phyloP scores from a whole-genome alignment of 345 rosid genomes.

The Laguncularia racemosa region DNA sequence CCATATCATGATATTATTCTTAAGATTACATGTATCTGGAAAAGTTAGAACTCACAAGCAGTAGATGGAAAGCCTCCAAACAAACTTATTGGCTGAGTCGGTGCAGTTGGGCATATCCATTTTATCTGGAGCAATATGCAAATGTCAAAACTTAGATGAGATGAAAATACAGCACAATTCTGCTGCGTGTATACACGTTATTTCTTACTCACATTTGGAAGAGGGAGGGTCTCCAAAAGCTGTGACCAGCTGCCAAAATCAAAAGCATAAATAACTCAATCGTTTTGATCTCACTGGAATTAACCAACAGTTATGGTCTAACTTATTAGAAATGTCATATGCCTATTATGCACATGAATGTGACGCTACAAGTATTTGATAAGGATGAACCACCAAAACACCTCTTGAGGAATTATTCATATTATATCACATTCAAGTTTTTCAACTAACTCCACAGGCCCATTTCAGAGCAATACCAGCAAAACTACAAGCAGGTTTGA shows the following conservation, averaged over 20 bases:
- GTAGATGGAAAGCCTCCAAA: slow-evolving; percentile 98
- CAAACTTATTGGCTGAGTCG: slow-evolving; percentile 71
- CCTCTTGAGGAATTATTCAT: too few species aligned
- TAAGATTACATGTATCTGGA: not conserved
- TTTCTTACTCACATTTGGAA: slow-evolving; percentile 68
- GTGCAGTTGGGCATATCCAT: slow-evolving; percentile 99
- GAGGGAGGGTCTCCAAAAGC: slow-evolving; percentile 88
- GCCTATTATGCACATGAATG: too few species aligned
- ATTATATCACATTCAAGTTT: too few species aligned
- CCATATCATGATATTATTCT: not conserved
- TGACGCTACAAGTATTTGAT: too few species aligned
- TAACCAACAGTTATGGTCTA: too few species aligned
- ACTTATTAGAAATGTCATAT: too few species aligned
- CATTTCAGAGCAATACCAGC: too few species aligned
- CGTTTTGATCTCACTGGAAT: not conserved
- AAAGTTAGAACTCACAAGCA: slow-evolving; percentile 63
- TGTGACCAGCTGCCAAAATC: slow-evolving; percentile 92
- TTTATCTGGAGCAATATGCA: slow-evolving; percentile 47
- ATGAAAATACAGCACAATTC: not conserved
- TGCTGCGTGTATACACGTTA: not conserved
- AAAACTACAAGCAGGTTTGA: too few species aligned
- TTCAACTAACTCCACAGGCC: too few species aligned
- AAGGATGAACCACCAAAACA: too few species aligned
- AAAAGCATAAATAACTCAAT: slow-evolving; percentile 15
- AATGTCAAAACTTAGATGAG: not conserved